Percentiles rank a stretch among this genome's conserved stretches.
These are phyloP conservation scores for Sarcocystis neurona DNA, from an alignment of 169 alveolate species.

Conservation along the genomic window DNA sequence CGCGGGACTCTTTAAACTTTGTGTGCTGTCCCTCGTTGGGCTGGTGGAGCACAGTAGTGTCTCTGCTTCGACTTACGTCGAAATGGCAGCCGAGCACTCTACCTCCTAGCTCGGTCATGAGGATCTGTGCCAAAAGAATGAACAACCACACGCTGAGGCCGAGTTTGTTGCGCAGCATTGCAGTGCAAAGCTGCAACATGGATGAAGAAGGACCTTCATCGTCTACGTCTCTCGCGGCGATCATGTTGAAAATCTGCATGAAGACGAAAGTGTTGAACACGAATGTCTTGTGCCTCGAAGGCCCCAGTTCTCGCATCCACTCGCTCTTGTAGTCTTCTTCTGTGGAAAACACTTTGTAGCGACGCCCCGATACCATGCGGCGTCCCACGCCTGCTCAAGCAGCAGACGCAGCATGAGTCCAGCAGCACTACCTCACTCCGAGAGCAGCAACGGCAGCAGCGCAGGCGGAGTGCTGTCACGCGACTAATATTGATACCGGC, in stretches of 20 bases:
- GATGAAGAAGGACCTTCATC: conserved; percentile 71
- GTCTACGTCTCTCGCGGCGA: conserved; percentile 85
- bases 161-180: conserved; percentile 61
- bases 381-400: conserved; percentile 74
- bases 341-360: conserved; percentile 59
- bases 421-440: too few species aligned
- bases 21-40: too few species aligned
- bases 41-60: too few species aligned
- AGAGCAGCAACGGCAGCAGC: too few species aligned
- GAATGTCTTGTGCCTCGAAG: conserved; percentile 85
- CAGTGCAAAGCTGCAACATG: conserved; percentile 19
- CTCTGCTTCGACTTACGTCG: conserved; percentile 42
- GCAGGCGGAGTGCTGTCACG: too few species aligned
- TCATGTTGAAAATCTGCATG: conserved; percentile 80
- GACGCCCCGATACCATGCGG: conserved; percentile 64
- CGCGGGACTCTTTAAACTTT: too few species aligned
- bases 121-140: conserved; percentile 61
- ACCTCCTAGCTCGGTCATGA: conserved; percentile 68
- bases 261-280: conserved; percentile 90
- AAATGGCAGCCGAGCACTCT: conserved; percentile 59
- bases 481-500: too few species aligned
- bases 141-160: conserved; percentile 64
- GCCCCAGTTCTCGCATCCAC: conserved; percentile 64
- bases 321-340: conserved; percentile 65
- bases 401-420: too few species aligned